These are phyloP conservation scores for Fusarium illudens DNA, from an alignment of 2,329 filamentous ascomycete species.

Conservation along the genomic window DNA sequence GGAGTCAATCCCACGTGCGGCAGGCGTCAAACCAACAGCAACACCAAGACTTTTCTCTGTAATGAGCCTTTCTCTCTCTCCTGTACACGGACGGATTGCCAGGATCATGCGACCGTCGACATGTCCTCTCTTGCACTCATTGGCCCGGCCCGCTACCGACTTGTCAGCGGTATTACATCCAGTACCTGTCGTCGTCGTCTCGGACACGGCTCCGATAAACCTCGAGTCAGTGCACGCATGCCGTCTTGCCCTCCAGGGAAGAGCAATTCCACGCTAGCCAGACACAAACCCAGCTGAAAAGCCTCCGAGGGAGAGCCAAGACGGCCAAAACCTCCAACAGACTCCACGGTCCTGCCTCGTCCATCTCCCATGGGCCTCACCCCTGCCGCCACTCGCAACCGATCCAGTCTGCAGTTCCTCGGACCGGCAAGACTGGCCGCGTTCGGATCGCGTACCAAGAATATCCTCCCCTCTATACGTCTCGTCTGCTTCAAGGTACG, in stretches of 20 bases:
- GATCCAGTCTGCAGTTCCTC: constrained; percentile 4
- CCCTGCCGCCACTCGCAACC: constrained; percentile 23
- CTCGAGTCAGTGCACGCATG: constrained; percentile 6
- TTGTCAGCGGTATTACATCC: constrained; percentile 1
- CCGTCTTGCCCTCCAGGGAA: not conserved
- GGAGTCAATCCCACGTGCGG: constrained; percentile 22
- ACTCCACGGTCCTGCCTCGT: constrained; percentile 1
- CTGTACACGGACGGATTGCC: not conserved
- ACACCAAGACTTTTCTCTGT: not conserved
- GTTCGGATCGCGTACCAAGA: not conserved
- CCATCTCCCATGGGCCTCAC: not conserved
- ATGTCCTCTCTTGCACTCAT: not conserved
- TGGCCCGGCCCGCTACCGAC: not conserved
- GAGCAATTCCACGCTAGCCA: not conserved
- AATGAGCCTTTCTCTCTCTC: not conserved
- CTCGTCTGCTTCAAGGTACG: not conserved
- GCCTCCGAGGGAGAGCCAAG: not conserved
- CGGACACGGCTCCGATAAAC: not conserved
- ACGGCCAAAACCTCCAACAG: not conserved
- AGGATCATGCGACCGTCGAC: not conserved
- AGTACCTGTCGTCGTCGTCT: not conserved
- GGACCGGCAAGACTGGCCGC: constrained; percentile 22
- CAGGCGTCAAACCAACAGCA: constrained; percentile 3
- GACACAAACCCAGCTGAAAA: not conserved
- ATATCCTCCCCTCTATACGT: not conserved